Base-by-base conservation (phyloP, 345 rosid species). In the Euphorbia pulcherrima region DNA sequence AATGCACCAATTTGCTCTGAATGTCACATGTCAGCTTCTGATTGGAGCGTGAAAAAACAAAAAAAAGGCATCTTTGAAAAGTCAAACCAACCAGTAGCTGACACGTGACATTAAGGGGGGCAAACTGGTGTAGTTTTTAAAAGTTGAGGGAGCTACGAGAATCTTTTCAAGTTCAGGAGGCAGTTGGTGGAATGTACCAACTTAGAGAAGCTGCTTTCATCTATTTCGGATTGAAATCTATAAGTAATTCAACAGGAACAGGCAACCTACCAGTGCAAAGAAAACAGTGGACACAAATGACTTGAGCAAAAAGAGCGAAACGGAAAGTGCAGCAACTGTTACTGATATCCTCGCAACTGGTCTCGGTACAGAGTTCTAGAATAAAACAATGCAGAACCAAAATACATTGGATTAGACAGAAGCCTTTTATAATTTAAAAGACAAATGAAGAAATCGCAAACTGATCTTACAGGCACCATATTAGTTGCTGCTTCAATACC, bases 401-500 rank as follows among this genome's bases (percentile, higher is more conserved):
- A 1, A 60, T 1, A 58, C 5, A 6, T 37, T 7, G 50, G n/a
- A 67, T 37, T 24, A 60, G 6, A 50, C 26, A n/a, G 17, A 26
- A 17, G 46, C 23, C 35, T 24, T 8, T 8, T 23, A 24, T 61
- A 23, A 26, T 37, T 23, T 17, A 13, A 17, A 12, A 14, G 46
- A 11, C 37, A 20, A 24, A 24, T 27, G 20, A 46, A 17, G 18
- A 72, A 62, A 70, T 20, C 58, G 40, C 72, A 74, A 67, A 56
- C 9, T 35, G 40, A 64, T 77, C 97, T 87, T 75, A 93, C 99
- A 26, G 96, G 99, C 79, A 94, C 94, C 55, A 94, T 78, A 46
- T 72, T 81, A 39, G 92, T 85, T 72, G 92, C 96, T 12, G 92
- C 92, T 53, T 91, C 95, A 41, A 94, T 74, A 68, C 92, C 96